Percentiles rank a stretch among this genome's conserved stretches.
These are phyloP conservation scores for Naganishia friedmannii DNA, from an alignment of 768 basidiomycete genomes.

Conservation along the genomic window DNA sequence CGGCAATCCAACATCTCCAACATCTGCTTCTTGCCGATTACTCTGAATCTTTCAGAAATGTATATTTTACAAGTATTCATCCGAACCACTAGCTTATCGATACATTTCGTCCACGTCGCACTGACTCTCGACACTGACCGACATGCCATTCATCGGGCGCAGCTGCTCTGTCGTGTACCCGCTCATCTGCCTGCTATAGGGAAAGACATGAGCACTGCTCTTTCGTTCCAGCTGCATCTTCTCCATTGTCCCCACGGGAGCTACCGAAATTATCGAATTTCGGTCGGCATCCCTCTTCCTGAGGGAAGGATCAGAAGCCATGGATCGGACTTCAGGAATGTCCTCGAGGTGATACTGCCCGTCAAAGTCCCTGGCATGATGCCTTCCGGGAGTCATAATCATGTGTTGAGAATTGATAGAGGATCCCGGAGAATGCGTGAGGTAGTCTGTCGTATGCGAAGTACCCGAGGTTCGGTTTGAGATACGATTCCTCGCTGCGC, in stretches of 20 bases:
- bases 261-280: conserved; percentile 2
- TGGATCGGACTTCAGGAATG: conserved; percentile 19
- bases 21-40: too few relatives aligned
- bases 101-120: background rate
- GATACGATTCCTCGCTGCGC: conserved; percentile 12
- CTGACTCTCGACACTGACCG: background rate
- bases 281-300: conserved; percentile 15
- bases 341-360: conserved; percentile 13
- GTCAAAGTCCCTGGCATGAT: conserved; percentile 4
- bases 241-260: conserved; percentile 13
- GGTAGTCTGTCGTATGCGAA: conserved; percentile 18
- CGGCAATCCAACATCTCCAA: too few relatives aligned
- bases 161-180: conserved; percentile 21
- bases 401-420: conserved; percentile 18
- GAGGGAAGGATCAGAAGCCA: conserved; percentile 22
- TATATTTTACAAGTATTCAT: background rate
- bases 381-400: conserved; percentile 16
- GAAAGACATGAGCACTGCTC: conserved; percentile 24
- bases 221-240: conserved; percentile 24
- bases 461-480: conserved; percentile 19
- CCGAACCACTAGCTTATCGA: background rate
- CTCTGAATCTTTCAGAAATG: too few relatives aligned
- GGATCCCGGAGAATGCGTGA: conserved; percentile 20
- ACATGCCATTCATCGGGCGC: conserved; percentile 4
- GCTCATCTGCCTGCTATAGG: conserved; percentile 26